Evolutionary conservation across 768 basidiomycete species (phyloP), one percentile per base, ranked within the genome.

Genomic region (Tylopilus intermedius): DNA sequence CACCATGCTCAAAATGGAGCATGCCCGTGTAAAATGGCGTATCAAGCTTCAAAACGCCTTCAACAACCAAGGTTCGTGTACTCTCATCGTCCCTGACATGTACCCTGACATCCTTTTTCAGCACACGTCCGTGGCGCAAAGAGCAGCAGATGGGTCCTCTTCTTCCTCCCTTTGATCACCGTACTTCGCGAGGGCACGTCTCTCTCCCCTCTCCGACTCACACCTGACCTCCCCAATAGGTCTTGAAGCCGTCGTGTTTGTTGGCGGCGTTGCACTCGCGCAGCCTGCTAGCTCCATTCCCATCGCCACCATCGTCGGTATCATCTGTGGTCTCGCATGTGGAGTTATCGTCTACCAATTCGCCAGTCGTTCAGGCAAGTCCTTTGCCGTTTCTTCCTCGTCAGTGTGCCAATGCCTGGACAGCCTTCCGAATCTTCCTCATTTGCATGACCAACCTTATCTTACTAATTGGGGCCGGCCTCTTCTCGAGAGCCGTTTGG

Each of bases 1-100:
- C 37, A 86, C 88, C 33, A 94, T 98, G 88, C 82, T 99, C 55
- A 93, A 90, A 66, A 85, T 99, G 81, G 94, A 98, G 69, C 78
- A 86, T 63, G 88, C 95, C 10, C 89, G 92, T 67, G 79, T 86
- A n/a, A 93, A 90, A 70, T 99, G 95, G 95, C 81, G 90, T 58
- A 71, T 90, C 64, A 96, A 95, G 74, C 82, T 98, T 45, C 76
- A 83, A 51, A 75, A 74, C 11, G 88, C 94, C 0, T 96, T 97
- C 71, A 73, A 77, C 22, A 79, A 75, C 14, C 69, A 79, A 51
- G 58, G 85, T 83, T 55, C 37, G 77, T 62, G 3, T n/a, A 2
- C 21, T 11, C 33, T 44, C n/a, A 26, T n/a, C 39, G 30, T 29
- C 32, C 24, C 7, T 38, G 14, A 29, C 56, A 24, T 30, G 0